These are phyloP conservation scores for Zoysia japonica DNA, from an alignment of 176 grass and related monocot genomes.

Conservation along the genomic window DNA sequence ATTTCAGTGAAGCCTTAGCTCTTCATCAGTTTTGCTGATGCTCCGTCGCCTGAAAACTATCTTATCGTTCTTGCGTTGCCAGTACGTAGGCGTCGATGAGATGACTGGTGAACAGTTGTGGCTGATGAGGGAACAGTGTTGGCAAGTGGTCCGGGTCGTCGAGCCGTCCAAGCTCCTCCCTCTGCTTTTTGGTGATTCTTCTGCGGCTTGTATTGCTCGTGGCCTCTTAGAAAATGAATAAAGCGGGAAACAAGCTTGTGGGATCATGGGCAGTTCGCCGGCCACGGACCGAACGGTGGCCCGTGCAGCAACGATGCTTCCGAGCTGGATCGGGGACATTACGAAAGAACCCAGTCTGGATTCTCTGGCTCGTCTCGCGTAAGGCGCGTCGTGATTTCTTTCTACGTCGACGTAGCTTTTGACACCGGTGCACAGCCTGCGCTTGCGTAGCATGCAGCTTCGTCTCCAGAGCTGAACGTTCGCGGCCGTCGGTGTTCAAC, in stretches of 20 bases:
- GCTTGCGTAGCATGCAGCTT: not conserved
- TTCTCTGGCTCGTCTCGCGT: not conserved
- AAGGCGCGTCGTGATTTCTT: not conserved
- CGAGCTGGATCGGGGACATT: not conserved
- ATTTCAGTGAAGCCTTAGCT: not conserved
- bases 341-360: not conserved
- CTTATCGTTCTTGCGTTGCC: not conserved
- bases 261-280: not conserved
- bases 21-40: constrained; percentile 2
- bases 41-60: not conserved
- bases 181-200: not conserved
- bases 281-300: not conserved
- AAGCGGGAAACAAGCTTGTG: not conserved
- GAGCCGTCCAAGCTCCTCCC: not conserved
- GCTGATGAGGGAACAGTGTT: constrained; percentile 2
- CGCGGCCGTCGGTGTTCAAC: not conserved
- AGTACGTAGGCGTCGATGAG: not conserved
- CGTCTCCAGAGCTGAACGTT: not conserved
- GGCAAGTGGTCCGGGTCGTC: not conserved
- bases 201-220: not conserved
- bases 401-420: not conserved
- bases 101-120: not conserved
- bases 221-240: not conserved
- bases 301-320: constrained; percentile 11
- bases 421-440: not conserved